A percentile compares a stretch with the other conserved stretches of the same genome.
These are phyloP conservation scores for Colletotrichum melonis DNA, from an alignment of 2,329 filamentous ascomycete genomes.

Conservation along the genomic window DNA sequence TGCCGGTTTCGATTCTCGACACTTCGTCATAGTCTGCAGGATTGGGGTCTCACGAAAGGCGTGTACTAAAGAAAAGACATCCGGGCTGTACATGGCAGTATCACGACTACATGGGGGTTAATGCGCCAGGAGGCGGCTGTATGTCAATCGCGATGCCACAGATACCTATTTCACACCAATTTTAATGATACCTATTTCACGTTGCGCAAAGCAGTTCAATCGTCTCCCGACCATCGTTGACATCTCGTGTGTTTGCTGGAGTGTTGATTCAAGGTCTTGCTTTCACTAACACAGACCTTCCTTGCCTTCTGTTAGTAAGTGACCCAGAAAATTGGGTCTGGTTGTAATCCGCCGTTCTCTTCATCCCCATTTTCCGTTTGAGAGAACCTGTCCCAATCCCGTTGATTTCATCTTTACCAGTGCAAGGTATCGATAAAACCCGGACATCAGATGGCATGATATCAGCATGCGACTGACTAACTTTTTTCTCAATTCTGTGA, in stretches of 20 bases:
- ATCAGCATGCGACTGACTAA: neutral
- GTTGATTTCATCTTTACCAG: neutral
- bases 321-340: neutral
- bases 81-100: constrained; percentile 23
- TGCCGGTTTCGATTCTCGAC: constrained; percentile 17
- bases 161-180: constrained; percentile 22
- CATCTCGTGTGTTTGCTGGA: neutral
- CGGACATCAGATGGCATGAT: constrained; percentile 19
- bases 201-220: neutral
- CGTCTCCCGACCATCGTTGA: neutral
- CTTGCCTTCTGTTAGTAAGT: neutral
- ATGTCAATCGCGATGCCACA: constrained; percentile 23
- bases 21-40: neutral
- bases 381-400: neutral
- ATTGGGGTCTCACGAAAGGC: constrained; percentile 29
- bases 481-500: neutral
- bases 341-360: neutral
- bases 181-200: constrained; percentile 17
- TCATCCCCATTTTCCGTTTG: neutral
- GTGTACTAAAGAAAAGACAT: constrained; percentile 12
- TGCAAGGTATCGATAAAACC: neutral
- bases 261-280: neutral
- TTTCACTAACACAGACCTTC: neutral
- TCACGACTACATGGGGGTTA: constrained; percentile 14
- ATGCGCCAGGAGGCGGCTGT: constrained; percentile 17